phyloP scores from a whole-genome alignment of 768 basidiomycete species.

The Polyporus arcularius region DNA sequence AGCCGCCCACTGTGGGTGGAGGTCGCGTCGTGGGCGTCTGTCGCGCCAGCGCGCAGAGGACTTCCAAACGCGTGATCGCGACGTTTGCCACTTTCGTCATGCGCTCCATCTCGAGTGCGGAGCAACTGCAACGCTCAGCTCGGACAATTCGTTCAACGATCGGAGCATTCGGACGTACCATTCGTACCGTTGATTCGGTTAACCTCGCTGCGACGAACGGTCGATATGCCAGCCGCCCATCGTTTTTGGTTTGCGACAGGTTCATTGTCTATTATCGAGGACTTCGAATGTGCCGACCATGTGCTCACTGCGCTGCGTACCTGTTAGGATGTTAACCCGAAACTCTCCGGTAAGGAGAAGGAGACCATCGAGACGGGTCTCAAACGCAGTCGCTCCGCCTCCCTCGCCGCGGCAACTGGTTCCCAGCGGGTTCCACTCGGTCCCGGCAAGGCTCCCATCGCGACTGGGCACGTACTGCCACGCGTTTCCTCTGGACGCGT shows the following conservation, averaged over 20 bases:
- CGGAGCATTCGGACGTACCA: background rate
- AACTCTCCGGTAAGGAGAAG: conserved; percentile 61
- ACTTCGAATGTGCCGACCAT: conserved; percentile 5
- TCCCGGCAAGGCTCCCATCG: conserved; percentile 44
- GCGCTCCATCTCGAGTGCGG: background rate
- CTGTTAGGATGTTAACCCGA: conserved; percentile 48
- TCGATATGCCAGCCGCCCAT: background rate
- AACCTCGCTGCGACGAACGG: background rate
- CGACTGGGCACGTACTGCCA: conserved; percentile 14
- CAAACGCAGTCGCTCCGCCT: conserved; percentile 65
- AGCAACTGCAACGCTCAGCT: background rate
- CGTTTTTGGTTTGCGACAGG: no score
- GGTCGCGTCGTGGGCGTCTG: conserved; percentile 4
- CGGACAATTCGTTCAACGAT: conserved; percentile 3
- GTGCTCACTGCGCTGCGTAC: conserved; percentile 15
- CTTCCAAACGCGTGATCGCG: conserved; percentile 19
- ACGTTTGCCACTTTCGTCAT: conserved; percentile 15
- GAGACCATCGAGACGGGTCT: conserved; percentile 52
- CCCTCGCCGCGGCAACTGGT: conserved; percentile 58
- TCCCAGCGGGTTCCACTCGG: conserved; percentile 73
- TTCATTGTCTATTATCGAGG: background rate
- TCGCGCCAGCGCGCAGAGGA: conserved; percentile 1
- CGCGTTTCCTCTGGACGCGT: conserved; percentile 23
- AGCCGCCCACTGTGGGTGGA: background rate
- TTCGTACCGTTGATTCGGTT: background rate